Evolutionary conservation across 148 eudicot species (phyloP).

Genomic region (Rhododendron ovatum): DNA sequence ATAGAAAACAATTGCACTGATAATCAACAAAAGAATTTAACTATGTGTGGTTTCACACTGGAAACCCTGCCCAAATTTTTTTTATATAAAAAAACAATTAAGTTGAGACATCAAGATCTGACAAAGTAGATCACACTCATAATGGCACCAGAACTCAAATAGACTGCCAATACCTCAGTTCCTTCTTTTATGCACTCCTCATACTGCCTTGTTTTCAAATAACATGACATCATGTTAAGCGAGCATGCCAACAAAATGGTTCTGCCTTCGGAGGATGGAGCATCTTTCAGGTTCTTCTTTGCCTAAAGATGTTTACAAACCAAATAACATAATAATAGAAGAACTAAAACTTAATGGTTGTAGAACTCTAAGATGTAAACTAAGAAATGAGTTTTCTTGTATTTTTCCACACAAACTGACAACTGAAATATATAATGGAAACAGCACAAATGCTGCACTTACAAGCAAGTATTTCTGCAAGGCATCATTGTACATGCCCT

Average conservation of each 20-base stretch:
- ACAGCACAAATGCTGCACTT: slow-evolving; percentile 33
- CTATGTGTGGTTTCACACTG: background rate
- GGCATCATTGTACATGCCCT: slow-evolving; percentile 70
- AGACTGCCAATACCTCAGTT: slow-evolving; percentile 63
- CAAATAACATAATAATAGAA: background rate
- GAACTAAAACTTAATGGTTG: background rate
- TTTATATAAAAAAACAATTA: background rate
- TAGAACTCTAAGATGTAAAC: background rate
- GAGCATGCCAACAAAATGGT: slow-evolving; percentile 66
- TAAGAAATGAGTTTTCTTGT: no score
- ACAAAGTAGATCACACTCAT: background rate
- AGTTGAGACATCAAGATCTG: background rate
- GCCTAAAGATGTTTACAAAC: slow-evolving; percentile 44
- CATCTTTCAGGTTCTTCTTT: slow-evolving; percentile 63
- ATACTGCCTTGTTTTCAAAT: slow-evolving; percentile 73
- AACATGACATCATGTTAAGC: slow-evolving; percentile 94
- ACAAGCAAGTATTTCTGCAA: slow-evolving; percentile 76
- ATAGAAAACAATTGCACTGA: background rate
- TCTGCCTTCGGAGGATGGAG: slow-evolving; percentile 55
- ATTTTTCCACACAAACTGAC: background rate
- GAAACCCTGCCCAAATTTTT: background rate
- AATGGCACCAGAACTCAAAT: background rate
- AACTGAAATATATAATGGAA: background rate
- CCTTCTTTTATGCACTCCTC: slow-evolving; percentile 85
- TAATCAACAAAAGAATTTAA: background rate